Evolutionary conservation across 192 early-diverging fungal species (phyloP), one percentile per base, ranked within the genome.

Genomic region (Coemansia umbellata): DNA sequence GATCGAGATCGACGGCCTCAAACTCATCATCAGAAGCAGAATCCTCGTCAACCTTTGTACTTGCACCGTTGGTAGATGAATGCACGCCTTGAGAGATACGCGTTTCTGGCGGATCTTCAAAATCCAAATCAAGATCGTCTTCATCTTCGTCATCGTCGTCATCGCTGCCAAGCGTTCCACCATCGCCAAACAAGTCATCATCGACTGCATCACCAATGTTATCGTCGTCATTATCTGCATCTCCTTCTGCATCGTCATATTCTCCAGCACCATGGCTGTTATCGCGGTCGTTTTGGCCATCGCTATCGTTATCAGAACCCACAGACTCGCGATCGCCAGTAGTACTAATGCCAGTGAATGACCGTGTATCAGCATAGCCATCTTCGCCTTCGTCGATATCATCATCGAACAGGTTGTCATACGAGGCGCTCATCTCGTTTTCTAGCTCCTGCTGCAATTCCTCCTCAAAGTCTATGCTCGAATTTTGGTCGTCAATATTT

Each of bases 401-500:
- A 26, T 72, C 69, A 31, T 47, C 60, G 54, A 74, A 74, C 40
- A 74, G 31, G 27, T 67, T 68, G 22, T 63, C 64, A 40, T 68
- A 68, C n/a, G 72, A 75, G 2, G 60, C 71, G 31, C 60, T 63
- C 60, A 74, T 74, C 50, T 75, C 72, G 37, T 68, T 75, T 21
- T 75, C 72, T 6, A 75, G 60, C 65, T 75, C 65, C 45, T 75
- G 72, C 48, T 75, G 60, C 39, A 75, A 41, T 53, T 75, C 72
- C 11, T 75, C 61, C 37, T 68, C 72, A 58, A 75, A 63, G 50
- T 68, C 63, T 3, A 66, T 35, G 35, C 40, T 58, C 26, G 63
- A 66, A 27, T 53, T 35, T 22, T 57, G 55, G 47, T 74, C 72
- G 47, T 75, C 65, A 15, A 37, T 41, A 13, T 55, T 53, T 10